Base-by-base conservation (phyloP, 805 yeast species). In the Sugiyamaella americana region DNA sequence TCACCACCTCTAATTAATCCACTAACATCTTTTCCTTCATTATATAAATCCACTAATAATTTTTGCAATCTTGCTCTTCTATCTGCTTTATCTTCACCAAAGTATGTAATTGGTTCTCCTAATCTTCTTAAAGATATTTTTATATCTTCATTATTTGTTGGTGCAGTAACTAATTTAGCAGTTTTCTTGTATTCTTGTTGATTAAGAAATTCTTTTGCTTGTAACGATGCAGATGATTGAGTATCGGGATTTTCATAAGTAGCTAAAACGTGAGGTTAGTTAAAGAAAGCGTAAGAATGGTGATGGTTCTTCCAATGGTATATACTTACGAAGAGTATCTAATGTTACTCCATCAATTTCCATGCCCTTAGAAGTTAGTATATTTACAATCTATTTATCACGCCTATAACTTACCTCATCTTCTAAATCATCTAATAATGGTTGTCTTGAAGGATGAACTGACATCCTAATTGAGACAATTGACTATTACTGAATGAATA, bases 121-220 rank as follows among this genome's bases (percentile, higher is more conserved):
- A 81, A 54, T 20, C 59, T 57, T 32, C 77, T 62, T 38, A 87
- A 68, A 37, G 63, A 58, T 10, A 48, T 52, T 40, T 76, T 70
- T 5, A 87, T 93, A 5, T 79, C 80, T 0, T 64, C 76, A 56
- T 87, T 95, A 21, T 72, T 68, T 0, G 87, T 79, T 8, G 95
- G 93, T 0, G 82, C 71, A 22, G 37, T 37, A n/a, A 52, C 39
- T 2, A 50, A 5, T 20, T 44, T 46, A 11, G 49, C 51, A 5
- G 26, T 16, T 37, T 52, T 26, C 17, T 29, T 24, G 21, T 38
- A 43, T 23, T 40, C 49, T 10, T 44, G 52, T 8, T 47, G 39
- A 10, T 47, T 44, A 2, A 51, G 34, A 29, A 43, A 48, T 37
- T 51, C 55, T 19, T 41, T 24, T 17, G 51, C 48, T 13, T 26